Evolutionary conservation across 257 asterid species (phyloP), one percentile per base, ranked within the genome.

Genomic region (Solanum microdontum): DNA sequence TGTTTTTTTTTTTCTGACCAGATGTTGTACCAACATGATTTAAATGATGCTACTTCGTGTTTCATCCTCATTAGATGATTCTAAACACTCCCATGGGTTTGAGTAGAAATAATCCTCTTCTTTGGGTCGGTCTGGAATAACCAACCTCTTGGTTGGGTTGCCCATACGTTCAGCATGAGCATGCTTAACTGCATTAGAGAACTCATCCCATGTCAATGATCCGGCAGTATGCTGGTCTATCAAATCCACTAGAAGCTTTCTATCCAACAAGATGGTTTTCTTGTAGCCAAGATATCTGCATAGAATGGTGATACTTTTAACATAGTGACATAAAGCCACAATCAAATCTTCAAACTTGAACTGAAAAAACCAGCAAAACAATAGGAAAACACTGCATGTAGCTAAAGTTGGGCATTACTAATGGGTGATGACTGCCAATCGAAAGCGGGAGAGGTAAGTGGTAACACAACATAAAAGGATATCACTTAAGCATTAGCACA

Each of bases 61-160:
- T 48, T 92, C 93, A 8, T 92, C 92, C 87, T 92, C 95, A 10
- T 92, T 85, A 30, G 91, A 85, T n/a, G 94, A 90, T 64, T 92
- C 92, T 90, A 97, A 91, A 89, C 99, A 97, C 87, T 97, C 99
- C 89, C 92, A 93, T 0, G 99, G 99, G 89, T 97, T 97, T 90
- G 99, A 92, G 7, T 97, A 97, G 87, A 97, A 97, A 87, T 97
- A 97, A 88, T 97, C 99, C 88, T 97, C 99, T 90, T 97, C 99
- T 92, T 97, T 97, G 3, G 99, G 99, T 90, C 96, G 91, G 76
- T 97, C 99, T 1, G 96, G 95, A 88, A 97, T 93, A 86, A 93
- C 98, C 90, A 91, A 69, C 85, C 99, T 88, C 87, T 85, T 92
- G 30, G 72, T 90, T 1, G 98, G 99, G 87, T 91, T 95, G 19